Conservation (phyloP, 495 filamentous ascomycete genomes). For the Penicilliopsis zonata region DNA sequence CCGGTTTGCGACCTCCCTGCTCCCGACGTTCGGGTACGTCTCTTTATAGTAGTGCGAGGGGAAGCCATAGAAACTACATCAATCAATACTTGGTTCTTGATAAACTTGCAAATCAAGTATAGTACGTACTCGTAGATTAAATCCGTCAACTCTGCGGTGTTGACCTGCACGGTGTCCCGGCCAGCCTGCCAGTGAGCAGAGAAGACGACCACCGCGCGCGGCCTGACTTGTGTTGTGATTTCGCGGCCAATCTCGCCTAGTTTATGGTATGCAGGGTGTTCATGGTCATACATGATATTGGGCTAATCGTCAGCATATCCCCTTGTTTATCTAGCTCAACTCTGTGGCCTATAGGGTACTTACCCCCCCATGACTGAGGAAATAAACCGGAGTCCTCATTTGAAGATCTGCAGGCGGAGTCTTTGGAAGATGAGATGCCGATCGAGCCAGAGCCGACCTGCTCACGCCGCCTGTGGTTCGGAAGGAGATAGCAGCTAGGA, state of each 20-base stretch:
- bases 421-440: slow-evolving; percentile 1
- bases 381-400: slow-evolving; percentile 56
- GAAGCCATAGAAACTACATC: slow-evolving; percentile 62
- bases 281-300: slow-evolving; percentile 58
- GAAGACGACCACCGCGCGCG: slow-evolving; percentile 74
- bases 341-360: no score
- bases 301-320: no score
- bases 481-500: slow-evolving; percentile 8
- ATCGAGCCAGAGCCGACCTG: slow-evolving; percentile 3
- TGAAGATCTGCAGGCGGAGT: slow-evolving; percentile 2
- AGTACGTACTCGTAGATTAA: slow-evolving; percentile 67
- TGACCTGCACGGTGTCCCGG: slow-evolving; percentile 51
- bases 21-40: slow-evolving; percentile 59
- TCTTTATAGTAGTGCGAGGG: slow-evolving; percentile 49
- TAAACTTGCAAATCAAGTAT: slow-evolving; percentile 1
- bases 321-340: no score
- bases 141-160: slow-evolving; percentile 54
- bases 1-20: slow-evolving; percentile 49
- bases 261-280: slow-evolving; percentile 63
- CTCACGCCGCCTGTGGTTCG: no score
- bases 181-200: slow-evolving; percentile 76
- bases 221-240: slow-evolving; percentile 70
- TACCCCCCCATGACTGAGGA: slow-evolving; percentile 68
- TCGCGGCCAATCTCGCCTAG: slow-evolving; percentile 60
- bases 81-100: not conserved